A percentile compares a stretch with the other conserved stretches of the same genome.
phyloP scores from a whole-genome alignment of 2,329 filamentous ascomycete species.

The Aspergillus caelatus region DNA sequence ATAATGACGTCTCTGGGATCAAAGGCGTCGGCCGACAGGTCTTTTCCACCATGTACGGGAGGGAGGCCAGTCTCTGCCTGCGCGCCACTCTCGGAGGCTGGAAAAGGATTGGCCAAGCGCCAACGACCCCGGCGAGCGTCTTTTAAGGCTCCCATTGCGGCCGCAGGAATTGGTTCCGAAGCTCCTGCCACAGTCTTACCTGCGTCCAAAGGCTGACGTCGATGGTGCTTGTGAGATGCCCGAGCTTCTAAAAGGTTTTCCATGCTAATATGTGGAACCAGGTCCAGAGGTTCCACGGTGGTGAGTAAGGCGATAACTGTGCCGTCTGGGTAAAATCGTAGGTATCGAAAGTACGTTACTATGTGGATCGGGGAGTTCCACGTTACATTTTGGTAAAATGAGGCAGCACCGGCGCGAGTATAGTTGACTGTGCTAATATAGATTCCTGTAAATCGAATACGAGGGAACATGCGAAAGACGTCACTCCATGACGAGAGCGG shows the following conservation, averaged over 20 bases:
- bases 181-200: slow-evolving; percentile 31
- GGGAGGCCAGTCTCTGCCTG: slow-evolving; percentile 34
- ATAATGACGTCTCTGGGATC: slow-evolving; percentile 68
- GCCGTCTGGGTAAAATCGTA: slow-evolving; percentile 92
- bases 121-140: slow-evolving; percentile 68
- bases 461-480: slow-evolving; percentile 81
- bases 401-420: slow-evolving; percentile 75
- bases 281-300: slow-evolving; percentile 78
- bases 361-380: slow-evolving; percentile 88
- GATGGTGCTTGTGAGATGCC: slow-evolving; percentile 34
- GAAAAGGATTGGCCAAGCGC: slow-evolving; percentile 60
- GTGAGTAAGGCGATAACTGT: slow-evolving; percentile 78
- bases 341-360: slow-evolving; percentile 96
- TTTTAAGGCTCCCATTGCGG: slow-evolving; percentile 63
- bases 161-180: slow-evolving; percentile 38
- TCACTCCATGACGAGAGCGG: slow-evolving; percentile 57
- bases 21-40: slow-evolving; percentile 18
- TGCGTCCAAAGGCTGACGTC: slow-evolving; percentile 47
- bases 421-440: slow-evolving; percentile 99
- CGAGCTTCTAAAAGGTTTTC: slow-evolving; percentile 60
- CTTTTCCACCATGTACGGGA: slow-evolving; percentile 21
- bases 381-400: slow-evolving; percentile 65
- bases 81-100: slow-evolving; percentile 23
- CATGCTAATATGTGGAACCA: slow-evolving; percentile 80
- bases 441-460: slow-evolving; percentile 90